Percentiles rank a stretch among this genome's conserved stretches.
These are phyloP conservation scores for Salicornia ramosissima DNA, from an alignment of 148 eudicot genomes.

Conservation along the genomic window DNA sequence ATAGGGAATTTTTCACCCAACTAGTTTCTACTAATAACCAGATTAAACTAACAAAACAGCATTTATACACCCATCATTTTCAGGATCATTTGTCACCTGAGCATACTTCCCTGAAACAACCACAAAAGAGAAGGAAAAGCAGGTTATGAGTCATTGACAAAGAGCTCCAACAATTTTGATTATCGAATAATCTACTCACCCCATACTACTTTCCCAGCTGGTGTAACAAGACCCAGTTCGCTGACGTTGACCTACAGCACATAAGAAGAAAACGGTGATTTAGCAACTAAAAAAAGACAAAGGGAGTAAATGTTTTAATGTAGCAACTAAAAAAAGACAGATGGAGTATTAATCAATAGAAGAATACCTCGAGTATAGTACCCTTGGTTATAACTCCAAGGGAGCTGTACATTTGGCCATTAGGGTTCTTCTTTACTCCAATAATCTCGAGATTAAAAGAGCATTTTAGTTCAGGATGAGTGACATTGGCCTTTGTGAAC, in stretches of 20 bases:
- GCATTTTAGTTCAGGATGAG: conserved; percentile 94
- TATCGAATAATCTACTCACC: conserved; percentile 43
- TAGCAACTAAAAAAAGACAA: neutral
- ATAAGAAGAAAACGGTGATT: neutral
- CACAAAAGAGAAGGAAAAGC: conserved; percentile 7
- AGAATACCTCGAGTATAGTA: conserved; percentile 81
- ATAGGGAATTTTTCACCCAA: neutral
- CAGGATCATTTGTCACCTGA: conserved; percentile 95
- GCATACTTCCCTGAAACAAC: conserved; percentile 77
- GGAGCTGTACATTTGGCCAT: conserved; percentile 90
- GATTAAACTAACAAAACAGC: conserved; percentile 72
- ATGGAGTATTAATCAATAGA: neutral
- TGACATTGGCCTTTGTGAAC: conserved; percentile 90
- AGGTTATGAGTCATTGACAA: neutral
- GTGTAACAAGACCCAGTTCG: conserved; percentile 93
- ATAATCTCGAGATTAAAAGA: conserved; percentile 98
- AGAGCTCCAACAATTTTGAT: neutral
- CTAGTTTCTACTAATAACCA: neutral
- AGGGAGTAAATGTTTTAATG: neutral
- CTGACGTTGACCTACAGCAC: conserved; percentile 73
- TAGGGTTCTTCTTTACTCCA: conserved; percentile 92
- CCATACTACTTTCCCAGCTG: conserved; percentile 99
- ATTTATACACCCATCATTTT: conserved; percentile 96
- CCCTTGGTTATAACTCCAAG: conserved; percentile 94
- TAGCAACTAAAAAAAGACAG: neutral